phyloP scores from a whole-genome alignment of 176 grass and related monocot genomes.

The Elaeis guineensis region DNA sequence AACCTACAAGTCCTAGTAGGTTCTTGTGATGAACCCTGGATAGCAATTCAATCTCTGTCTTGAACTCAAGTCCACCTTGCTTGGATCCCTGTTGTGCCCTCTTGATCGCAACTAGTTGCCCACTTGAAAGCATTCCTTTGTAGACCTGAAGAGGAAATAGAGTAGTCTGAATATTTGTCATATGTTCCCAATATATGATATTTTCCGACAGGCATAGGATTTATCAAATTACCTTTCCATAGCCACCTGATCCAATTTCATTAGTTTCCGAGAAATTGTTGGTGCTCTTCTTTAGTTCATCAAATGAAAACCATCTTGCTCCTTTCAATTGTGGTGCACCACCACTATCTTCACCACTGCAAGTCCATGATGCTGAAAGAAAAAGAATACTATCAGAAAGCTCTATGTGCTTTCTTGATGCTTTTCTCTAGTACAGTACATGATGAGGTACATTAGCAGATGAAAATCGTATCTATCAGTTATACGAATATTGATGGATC shows the following conservation, averaged over 20 bases:
- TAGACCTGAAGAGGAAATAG: conserved; percentile 35
- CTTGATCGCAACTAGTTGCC: conserved; percentile 84
- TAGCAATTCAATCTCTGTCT: conserved; percentile 97
- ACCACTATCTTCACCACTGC: conserved; percentile 40
- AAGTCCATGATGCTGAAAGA: conserved; percentile 59
- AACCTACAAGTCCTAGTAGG: conserved; percentile 74
- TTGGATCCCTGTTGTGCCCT: conserved; percentile 67
- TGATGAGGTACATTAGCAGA: too few relatives aligned
- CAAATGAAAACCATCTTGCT: conserved; percentile 84
- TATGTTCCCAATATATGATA: neutral
- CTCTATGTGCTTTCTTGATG: too few relatives aligned
- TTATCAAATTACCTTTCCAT: conserved; percentile 60
- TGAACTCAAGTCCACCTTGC: conserved; percentile 92
- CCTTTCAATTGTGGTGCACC: conserved; percentile 77
- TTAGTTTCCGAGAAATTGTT: conserved; percentile 77
- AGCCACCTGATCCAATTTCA: conserved; percentile 72
- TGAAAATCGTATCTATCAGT: too few relatives aligned
- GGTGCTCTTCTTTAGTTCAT: conserved; percentile 67
- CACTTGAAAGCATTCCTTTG: conserved; percentile 57
- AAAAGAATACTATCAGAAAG: neutral
- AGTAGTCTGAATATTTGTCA: too few relatives aligned
- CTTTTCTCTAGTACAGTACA: too few relatives aligned
- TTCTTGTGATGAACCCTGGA: conserved; percentile 99
- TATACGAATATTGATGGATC: too few relatives aligned
- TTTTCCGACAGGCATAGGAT: neutral